Evolutionary conservation across 73 alveolate genomes (phyloP), one percentile per base, ranked within the genome.

Genomic region (Tetrahymena elliotti): DNA sequence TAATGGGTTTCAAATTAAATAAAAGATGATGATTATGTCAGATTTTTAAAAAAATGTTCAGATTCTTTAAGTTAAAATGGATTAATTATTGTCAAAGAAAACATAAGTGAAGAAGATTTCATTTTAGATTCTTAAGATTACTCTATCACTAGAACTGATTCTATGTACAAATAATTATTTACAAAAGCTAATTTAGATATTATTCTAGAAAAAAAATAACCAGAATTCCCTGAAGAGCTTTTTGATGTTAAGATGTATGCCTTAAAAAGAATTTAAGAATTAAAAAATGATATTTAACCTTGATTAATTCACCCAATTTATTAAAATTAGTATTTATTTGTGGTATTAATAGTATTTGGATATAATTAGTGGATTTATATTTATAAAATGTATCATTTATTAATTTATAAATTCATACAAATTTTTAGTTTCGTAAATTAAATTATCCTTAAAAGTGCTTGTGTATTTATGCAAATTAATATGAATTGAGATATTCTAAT

Each of bases 1-100:
- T 93, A 97, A 93, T 97, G 99, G 99, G 97, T 96, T 24, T 93
- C 95, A n/a, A 53, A 96, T 53, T 93, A 97, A 41, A 93, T 97
- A 35, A 96, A 97, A 54, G 98, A 97, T 95, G 97, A 96, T 0
- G 99, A 97, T 82, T 53, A 95, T n/a, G 38, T 97, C 33, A n/a
- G 53, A 34, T 97, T 97, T 83, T 94, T 97, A 27, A 83, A 39
- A 31, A 96, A 96, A 54, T 39, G 97, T 31, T 94, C 97, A 39
- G 94, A 94, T 16, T 88, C 95, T 31, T 92, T 97, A 83, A 84
- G 38, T n/a, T 95, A 97, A 38, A 84, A 83, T 88, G 97, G 97
- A 52, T 33, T 97, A 93, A 83, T 97, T n/a, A 37, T 97, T 53
- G 96, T 97, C 41, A 97, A 97, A 88, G 99, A 97, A 96, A 97